Base-by-base conservation (phyloP, 164 flowering plant species). In the Kingdonia uniflora region DNA sequence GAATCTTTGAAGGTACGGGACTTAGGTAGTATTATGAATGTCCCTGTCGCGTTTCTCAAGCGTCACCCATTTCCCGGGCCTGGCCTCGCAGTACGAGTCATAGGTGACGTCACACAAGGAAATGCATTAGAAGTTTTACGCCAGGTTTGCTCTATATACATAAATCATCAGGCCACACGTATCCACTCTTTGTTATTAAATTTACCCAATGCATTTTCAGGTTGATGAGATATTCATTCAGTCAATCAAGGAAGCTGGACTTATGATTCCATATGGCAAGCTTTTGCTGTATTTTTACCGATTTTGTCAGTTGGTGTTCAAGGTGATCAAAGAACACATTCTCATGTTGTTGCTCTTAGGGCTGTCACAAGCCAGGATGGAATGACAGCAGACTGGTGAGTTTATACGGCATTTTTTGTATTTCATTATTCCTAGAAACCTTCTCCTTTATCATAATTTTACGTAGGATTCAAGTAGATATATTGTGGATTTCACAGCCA, bases 51-150 rank as follows among this genome's bases (percentile, higher is more conserved):
- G 50, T 94, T 94, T 69, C 66, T 94, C n/a, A 86, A 80, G 69
- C 86, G 99, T 25, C 99, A 94, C 48, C 99, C 99, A 7, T 94
- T 89, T 63, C 99, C 97, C 48, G 99, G 99, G 23, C 99, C 99
- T 52, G 99, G 99, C 29, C 99, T 94, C 64, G 96, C 95, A n/a
- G 89, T 94, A 3, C 75, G 99, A 57, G 81, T 94, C 50, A 52
- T 79, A 59, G 99, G 99, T 46, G 99, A 94, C 67, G 96, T 89
- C 21, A 94, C 97, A 20, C 59, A 72, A 69, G 95, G 79, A 63
- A 81, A 89, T 72, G 82, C 77, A 38, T 72, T 94, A 70, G 96
- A 94, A 4, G 72, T 76, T 48, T 80, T 94, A 5, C 89, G 97
- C 19, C 81, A 81, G 92, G 98, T 88, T 65, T 54, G 61, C 14